Percentiles rank a stretch among this genome's conserved stretches.
Conservation (phyloP, 106 monocot species). For the Apostasia shenzhenica region DNA sequence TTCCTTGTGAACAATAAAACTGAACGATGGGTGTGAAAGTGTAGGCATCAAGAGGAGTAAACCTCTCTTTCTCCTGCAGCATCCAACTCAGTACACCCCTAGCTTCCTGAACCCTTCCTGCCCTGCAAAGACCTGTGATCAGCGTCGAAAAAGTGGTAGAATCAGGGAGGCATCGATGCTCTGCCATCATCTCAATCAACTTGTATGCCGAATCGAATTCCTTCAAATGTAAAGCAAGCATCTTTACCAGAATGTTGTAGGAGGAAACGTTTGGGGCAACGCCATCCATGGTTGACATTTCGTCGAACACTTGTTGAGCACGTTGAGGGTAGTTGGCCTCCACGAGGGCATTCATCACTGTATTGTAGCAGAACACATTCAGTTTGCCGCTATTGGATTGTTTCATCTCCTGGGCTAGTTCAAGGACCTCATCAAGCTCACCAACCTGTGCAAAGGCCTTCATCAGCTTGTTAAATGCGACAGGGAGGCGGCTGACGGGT, state of each 20-base stretch:
- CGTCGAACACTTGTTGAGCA: constrained; percentile 29
- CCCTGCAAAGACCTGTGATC: constrained; percentile 38
- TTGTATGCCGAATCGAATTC: constrained; percentile 26
- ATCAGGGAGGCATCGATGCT: constrained; percentile 29
- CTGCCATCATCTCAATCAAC: constrained; percentile 22
- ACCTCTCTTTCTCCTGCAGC: constrained; percentile 19
- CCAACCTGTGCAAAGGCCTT: constrained; percentile 20
- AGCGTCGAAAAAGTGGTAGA: constrained; percentile 39
- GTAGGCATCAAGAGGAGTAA: constrained; percentile 16
- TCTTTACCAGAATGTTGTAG: constrained; percentile 43
- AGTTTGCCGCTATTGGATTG: constrained; percentile 1
- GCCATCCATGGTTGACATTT: constrained; percentile 24
- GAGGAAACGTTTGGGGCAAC: constrained; percentile 24
- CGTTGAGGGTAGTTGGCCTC: constrained; percentile 6
- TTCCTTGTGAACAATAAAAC: constrained; percentile 28
- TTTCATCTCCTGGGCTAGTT: constrained; percentile 38
- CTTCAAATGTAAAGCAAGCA: constrained; percentile 28
- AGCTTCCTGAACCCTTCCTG: constrained; percentile 32
- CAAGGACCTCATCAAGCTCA: constrained; percentile 21
- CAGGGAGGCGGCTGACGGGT: constrained; percentile 11
- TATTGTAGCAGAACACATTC: constrained; percentile 36
- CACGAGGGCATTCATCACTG: constrained; percentile 36
- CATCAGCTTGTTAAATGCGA: constrained; percentile 40
- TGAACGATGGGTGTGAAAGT: constrained; percentile 48
- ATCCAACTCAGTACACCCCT: constrained; percentile 36